Conservation (phyloP, 2,329 filamentous ascomycete species). For the Fusarium subtropicale region DNA sequence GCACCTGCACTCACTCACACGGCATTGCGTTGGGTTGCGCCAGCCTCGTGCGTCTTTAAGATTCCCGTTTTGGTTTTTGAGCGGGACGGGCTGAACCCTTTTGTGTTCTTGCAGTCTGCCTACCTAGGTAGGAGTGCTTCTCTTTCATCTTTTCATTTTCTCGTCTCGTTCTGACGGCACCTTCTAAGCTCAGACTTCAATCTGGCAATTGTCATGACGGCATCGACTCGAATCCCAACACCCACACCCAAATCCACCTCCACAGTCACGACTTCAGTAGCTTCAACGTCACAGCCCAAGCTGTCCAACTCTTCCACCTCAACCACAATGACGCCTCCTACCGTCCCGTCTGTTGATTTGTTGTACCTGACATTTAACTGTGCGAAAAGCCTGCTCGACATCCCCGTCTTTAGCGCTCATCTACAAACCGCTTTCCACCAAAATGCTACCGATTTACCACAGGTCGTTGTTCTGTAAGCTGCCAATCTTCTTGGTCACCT, state of each 20-base stretch:
- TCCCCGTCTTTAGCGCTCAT: constrained; percentile 76
- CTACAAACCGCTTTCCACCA: constrained; percentile 70
- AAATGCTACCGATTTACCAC: constrained; percentile 61
- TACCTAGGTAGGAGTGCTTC: not conserved
- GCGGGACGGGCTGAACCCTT: constrained; percentile 12
- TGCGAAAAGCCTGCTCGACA: constrained; percentile 76
- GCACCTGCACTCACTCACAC: not conserved
- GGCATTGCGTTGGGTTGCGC: constrained; percentile 3
- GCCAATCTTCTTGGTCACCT: constrained; percentile 30
- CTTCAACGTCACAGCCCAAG: constrained; percentile 12
- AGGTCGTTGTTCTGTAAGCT: constrained; percentile 69
- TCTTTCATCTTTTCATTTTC: constrained; percentile 2
- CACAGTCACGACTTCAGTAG: constrained; percentile 1
- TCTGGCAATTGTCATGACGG: constrained; percentile 18
- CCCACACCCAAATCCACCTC: constrained; percentile 3
- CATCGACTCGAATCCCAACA: constrained; percentile 18
- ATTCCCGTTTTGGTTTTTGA: constrained; percentile 22
- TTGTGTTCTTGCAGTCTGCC: not conserved
- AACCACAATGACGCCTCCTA: constrained; percentile 56
- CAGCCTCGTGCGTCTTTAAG: constrained; percentile 26
- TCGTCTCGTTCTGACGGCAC: not conserved
- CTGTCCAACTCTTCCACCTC: constrained; percentile 14
- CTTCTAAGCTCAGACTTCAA: not conserved
- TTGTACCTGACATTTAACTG: constrained; percentile 93
- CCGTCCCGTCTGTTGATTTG: constrained; percentile 65